Evolutionary conservation across 495 filamentous ascomycete species (phyloP), one percentile per base, ranked within the genome.

Genomic region (Aspergillus sparsus): DNA sequence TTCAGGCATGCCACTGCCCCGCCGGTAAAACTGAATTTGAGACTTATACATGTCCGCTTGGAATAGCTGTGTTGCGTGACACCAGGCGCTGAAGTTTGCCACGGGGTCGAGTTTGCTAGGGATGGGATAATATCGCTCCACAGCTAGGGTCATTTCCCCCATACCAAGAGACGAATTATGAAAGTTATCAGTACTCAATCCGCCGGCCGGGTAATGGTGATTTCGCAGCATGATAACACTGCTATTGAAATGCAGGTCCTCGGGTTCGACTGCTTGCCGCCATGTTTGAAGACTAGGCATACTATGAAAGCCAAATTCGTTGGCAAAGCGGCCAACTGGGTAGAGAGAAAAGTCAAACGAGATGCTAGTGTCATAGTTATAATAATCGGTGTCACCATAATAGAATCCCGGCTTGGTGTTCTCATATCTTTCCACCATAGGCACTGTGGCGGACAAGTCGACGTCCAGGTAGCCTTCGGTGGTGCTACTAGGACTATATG

Each of bases 41-140:
- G 73, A 79, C 46, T 79, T 82, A 71, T 88, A 88, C 65, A 83
- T 80, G 61, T 88, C 86, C 1, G 86, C 85, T 62, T 89, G 86
- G 73, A 88, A 89, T 16, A 88, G 71, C 63, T 89, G 86, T 1
- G 86, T 89, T 4, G 84, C 76, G 53, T 84, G 81, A 57, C 82
- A 85, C 87, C 87, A 90, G 13, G 86, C 83, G 21, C 82, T 84
- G 70, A 90, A 89, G 62, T 89, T 88, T 15, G 81, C 84, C 2
- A 84, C 50, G 0, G 79, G 57, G 60, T 89, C 80, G 0, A 73
- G 62, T 57, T 85, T 84, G 57, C 80, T 69, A 1, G 87, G 87
- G n/a, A 77, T 68, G 0, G 87, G 87, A 61, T 88, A 88, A 74
- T 84, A 88, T 47, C 68, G 64, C 58, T 85, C 66, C 0, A 82